Evolutionary conservation across 73 alveolate genomes (phyloP).

Genomic region (Durusdinium trenchii): DNA sequence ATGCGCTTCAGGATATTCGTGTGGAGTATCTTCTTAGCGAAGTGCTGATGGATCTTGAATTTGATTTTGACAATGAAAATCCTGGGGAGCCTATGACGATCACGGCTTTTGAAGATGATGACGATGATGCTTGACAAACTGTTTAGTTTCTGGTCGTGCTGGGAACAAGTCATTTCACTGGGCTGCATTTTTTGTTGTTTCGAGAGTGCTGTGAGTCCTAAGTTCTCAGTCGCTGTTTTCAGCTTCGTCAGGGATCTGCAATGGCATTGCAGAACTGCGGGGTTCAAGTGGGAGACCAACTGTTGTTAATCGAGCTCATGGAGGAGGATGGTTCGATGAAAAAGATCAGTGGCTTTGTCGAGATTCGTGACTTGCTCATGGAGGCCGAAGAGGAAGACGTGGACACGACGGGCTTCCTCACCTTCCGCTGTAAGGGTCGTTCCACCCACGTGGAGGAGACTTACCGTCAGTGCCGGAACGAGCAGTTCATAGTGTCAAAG

Average conservation of each 20-base stretch:
- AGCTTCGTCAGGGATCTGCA: neutral
- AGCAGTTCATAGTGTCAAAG: too few relatives aligned
- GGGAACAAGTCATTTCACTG: neutral
- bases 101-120: neutral
- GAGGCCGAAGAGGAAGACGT: neutral
- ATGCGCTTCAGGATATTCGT: slow-evolving; percentile 37
- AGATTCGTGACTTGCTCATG: slow-evolving; percentile 54
- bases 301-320: slow-evolving; percentile 23
- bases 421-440: neutral
- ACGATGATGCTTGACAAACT: slow-evolving; percentile 11
- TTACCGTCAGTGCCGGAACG: too few relatives aligned
- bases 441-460: neutral
- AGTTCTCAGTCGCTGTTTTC: neutral
- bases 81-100: slow-evolving; percentile 1
- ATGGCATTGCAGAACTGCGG: slow-evolving; percentile 7
- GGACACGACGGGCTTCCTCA: neutral
- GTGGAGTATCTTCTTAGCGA: slow-evolving; percentile 49
- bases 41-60: slow-evolving; percentile 30
- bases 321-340: neutral
- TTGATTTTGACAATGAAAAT: neutral
- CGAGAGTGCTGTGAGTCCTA: neutral
- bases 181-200: neutral
- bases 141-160: neutral
- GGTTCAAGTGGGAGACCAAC: slow-evolving; percentile 67
- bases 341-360: slow-evolving; percentile 41